A percentile compares a stretch with the other conserved stretches of the same genome.
Conservation (phyloP, 2,329 filamentous ascomycete species). For the Epichloe aotearoae region DNA sequence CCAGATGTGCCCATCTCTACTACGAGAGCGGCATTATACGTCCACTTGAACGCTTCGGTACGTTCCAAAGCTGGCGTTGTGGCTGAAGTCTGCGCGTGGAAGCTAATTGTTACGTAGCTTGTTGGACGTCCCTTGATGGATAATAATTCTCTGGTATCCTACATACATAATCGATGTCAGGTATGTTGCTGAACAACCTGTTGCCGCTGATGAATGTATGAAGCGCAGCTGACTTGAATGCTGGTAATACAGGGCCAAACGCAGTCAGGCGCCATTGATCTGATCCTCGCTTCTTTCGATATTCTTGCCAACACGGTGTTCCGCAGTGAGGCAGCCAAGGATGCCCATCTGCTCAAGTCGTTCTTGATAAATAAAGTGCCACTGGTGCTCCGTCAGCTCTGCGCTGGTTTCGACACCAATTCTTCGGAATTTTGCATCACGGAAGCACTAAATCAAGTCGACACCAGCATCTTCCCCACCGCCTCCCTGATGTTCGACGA, state of each 20-base stretch:
- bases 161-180: conserved; percentile 74
- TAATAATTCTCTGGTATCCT: conserved; percentile 63
- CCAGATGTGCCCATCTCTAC: conserved; percentile 58
- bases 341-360: conserved; percentile 65
- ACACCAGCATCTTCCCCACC: conserved; percentile 61
- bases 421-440: conserved; percentile 57
- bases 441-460: conserved; percentile 66
- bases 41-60: conserved; percentile 74
- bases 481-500: conserved; percentile 46
- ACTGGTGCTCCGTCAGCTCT: conserved; percentile 37
- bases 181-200: conserved; percentile 25
- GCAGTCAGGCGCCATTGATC: conserved; percentile 63
- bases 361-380: conserved; percentile 65
- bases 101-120: conserved; percentile 36
- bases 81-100: not conserved
- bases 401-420: conserved; percentile 49
- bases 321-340: conserved; percentile 39
- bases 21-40: conserved; percentile 69
- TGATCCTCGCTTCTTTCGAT: conserved; percentile 83
- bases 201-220: not conserved
- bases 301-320: conserved; percentile 78
- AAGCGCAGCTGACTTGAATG: conserved; percentile 5
- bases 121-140: conserved; percentile 73
- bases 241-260: conserved; percentile 48
- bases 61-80: conserved; percentile 14